Evolutionary conservation across 345 rosid genomes (phyloP).

Genomic region (Eucalyptus pauciflora): DNA sequence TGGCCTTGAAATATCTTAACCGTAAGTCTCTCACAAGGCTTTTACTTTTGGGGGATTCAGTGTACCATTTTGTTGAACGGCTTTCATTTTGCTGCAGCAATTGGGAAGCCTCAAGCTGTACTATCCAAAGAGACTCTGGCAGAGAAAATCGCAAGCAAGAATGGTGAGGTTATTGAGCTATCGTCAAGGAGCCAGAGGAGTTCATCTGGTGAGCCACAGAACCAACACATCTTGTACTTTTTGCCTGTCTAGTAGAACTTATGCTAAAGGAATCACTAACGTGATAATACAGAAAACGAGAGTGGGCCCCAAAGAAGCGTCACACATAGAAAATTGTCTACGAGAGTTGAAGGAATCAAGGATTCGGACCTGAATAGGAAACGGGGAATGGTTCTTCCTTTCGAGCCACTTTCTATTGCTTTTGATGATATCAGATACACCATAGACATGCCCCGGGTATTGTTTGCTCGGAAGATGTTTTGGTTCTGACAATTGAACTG

Average conservation of each 20-base stretch:
- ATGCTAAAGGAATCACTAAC: neutral
- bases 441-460: conserved; percentile 24
- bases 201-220: conserved; percentile 10
- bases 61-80: neutral
- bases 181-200: conserved; percentile 3
- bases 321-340: conserved; percentile 16
- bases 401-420: conserved; percentile 41
- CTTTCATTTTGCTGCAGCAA: conserved; percentile 19
- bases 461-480: neutral
- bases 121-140: conserved; percentile 31
- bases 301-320: conserved; percentile 2
- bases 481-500: neutral
- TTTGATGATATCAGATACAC: conserved; percentile 52
- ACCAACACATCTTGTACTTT: neutral
- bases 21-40: conserved; percentile 31
- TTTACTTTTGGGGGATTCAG: neutral
- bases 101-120: conserved; percentile 47
- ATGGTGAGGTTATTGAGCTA: conserved; percentile 16
- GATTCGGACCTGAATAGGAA: conserved; percentile 9
- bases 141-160: conserved; percentile 17
- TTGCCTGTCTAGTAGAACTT: neutral
- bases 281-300: conserved; percentile 18
- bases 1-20: conserved; percentile 56
- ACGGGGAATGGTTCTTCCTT: conserved; percentile 61
- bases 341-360: conserved; percentile 16